Percentiles rank a stretch among this genome's conserved stretches.
Conservation (phyloP, 1,284 basidiomycete species). For the Microbotryomycetes sp. region DNA sequence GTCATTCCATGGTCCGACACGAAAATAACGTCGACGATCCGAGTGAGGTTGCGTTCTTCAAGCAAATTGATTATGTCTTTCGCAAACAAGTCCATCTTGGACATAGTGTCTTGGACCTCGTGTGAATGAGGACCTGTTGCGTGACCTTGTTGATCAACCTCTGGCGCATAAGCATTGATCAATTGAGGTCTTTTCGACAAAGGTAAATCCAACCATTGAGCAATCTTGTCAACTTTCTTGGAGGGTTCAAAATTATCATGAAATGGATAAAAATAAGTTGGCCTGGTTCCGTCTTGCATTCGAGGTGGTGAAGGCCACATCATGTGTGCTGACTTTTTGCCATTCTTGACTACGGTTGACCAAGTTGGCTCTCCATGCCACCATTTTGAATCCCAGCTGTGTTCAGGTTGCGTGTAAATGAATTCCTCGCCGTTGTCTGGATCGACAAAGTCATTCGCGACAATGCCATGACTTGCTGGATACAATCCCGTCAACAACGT, state of each 20-base stretch:
- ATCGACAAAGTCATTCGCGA: constrained; percentile 88
- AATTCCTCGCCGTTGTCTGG: constrained; percentile 58
- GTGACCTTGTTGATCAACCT: constrained; percentile 57
- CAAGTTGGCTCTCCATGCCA: constrained; percentile 88
- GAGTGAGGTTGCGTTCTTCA: constrained; percentile 63
- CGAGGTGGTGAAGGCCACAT: constrained; percentile 72
- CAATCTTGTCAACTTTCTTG: constrained; percentile 65
- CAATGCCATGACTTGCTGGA: constrained; percentile 80
- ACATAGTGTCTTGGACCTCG: constrained; percentile 62
- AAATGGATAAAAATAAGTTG: constrained; percentile 45
- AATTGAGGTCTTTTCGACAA: constrained; percentile 27
- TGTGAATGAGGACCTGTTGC: constrained; percentile 63
- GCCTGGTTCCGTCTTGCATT: constrained; percentile 57
- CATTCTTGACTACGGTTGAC: constrained; percentile 70
- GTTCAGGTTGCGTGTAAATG: constrained; percentile 58
- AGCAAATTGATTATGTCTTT: constrained; percentile 59
- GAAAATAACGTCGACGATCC: constrained; percentile 80
- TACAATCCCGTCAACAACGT: constrained; percentile 63
- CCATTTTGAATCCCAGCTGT: constrained; percentile 64
- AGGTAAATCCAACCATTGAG: constrained; percentile 40
- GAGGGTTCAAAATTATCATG: constrained; percentile 58
- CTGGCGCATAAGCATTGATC: constrained; percentile 62
- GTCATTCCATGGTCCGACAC: constrained; percentile 89
- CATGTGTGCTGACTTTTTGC: constrained; percentile 69
- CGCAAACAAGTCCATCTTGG: constrained; percentile 66